These are phyloP conservation scores for Dactylonectria macrodidyma DNA, from an alignment of 2,329 filamentous ascomycete genomes.

Conservation along the genomic window DNA sequence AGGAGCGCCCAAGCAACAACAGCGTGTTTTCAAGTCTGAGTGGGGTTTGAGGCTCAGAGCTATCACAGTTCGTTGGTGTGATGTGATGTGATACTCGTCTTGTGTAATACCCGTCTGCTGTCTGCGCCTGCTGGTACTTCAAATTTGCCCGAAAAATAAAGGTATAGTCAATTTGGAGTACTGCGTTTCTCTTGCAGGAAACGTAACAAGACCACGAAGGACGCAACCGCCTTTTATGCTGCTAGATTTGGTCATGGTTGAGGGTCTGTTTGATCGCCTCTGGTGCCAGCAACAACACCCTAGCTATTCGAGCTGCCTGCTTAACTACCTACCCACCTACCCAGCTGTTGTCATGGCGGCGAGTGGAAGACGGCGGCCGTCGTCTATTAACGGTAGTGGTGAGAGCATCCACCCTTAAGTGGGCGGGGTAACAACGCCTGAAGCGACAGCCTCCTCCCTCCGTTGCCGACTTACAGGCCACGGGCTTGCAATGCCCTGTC, in stretches of 20 bases:
- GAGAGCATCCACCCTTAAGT: constrained; percentile 2
- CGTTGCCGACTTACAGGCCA: no score
- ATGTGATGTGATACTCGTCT: not conserved
- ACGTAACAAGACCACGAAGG: not conserved
- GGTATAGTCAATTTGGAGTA: not conserved
- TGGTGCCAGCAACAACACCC: not conserved
- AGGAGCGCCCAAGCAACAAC: constrained; percentile 3
- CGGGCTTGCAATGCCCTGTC: not conserved
- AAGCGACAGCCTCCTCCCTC: not conserved
- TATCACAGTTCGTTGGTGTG: not conserved
- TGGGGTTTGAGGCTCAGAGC: constrained; percentile 17
- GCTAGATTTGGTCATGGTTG: not conserved
- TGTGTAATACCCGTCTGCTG: not conserved
- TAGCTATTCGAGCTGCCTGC: not conserved
- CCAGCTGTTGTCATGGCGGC: not conserved
- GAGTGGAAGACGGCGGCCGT: not conserved
- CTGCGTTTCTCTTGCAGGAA: not conserved
- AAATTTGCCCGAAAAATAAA: not conserved
- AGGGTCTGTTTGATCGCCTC: not conserved
- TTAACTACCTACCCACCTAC: not conserved
- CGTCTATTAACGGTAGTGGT: constrained; percentile 4
- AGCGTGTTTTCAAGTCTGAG: constrained; percentile 36
- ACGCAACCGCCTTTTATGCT: not conserved
- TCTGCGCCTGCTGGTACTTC: not conserved
- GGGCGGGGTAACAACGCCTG: constrained; percentile 3